Conservation (phyloP, 805 yeast genomes). For the Schwanniomyces occidentalis region DNA sequence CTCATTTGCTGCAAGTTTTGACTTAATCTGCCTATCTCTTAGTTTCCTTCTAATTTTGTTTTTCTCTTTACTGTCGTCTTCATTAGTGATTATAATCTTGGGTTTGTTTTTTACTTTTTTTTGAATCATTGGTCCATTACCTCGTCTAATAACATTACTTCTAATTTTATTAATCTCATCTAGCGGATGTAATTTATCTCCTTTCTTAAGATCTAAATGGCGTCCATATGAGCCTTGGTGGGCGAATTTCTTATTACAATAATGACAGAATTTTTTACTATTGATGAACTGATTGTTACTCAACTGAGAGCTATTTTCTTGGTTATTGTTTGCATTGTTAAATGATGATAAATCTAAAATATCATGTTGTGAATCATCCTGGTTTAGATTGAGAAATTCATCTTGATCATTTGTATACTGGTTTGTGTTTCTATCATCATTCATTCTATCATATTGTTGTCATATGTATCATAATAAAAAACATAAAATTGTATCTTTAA, state of each 20-base stretch:
- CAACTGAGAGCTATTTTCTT: background rate
- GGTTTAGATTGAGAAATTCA: conserved; percentile 2
- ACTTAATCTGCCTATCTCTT: conserved; percentile 43
- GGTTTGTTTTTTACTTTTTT: conserved; percentile 43
- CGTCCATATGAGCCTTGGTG: conserved; percentile 62
- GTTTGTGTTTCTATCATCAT: conserved; percentile 2
- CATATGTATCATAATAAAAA: no score
- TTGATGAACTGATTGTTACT: background rate
- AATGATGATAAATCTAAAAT: conserved; percentile 1
- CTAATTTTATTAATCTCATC: conserved; percentile 48
- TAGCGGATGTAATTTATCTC: conserved; percentile 51
- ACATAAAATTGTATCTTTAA: no score
- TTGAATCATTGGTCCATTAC: conserved; percentile 43
- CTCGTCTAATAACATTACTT: conserved; percentile 51
- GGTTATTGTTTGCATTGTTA: conserved; percentile 1
- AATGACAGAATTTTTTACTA: conserved; percentile 43
- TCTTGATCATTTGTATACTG: conserved; percentile 2
- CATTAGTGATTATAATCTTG: conserved; percentile 40
- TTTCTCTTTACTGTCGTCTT: conserved; percentile 49
- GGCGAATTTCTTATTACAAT: conserved; percentile 54
- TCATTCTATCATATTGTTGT: conserved; percentile 3
- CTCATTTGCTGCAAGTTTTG: conserved; percentile 21
- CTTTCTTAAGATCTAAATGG: conserved; percentile 57
- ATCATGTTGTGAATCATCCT: conserved; percentile 1
- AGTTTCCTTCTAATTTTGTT: conserved; percentile 45